Evolutionary conservation across 371 early-diverging fungal genomes (phyloP).

Genomic region (Lichtheimia hyalospora): DNA sequence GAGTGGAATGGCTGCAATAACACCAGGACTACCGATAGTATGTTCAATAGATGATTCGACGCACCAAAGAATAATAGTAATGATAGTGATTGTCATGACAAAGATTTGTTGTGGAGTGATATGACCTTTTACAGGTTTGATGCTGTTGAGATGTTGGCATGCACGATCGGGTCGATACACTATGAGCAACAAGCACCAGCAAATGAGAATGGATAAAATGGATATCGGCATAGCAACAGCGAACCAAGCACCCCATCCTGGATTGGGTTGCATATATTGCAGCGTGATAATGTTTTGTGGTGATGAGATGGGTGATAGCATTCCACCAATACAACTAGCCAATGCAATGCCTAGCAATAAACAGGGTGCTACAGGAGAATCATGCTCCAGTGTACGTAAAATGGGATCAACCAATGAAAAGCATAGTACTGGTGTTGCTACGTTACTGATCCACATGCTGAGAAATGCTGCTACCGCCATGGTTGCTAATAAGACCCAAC

Average conservation of each 20-base stretch:
- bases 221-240: constrained; percentile 73
- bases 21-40: constrained; percentile 88
- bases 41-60: constrained; percentile 65
- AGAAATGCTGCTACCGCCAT: constrained; percentile 78
- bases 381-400: constrained; percentile 63
- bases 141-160: constrained; percentile 17
- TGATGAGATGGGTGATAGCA: constrained; percentile 93
- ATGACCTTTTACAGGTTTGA: constrained; percentile 46
- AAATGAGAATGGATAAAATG: constrained; percentile 64
- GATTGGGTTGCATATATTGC: constrained; percentile 79
- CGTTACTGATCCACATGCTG: constrained; percentile 83
- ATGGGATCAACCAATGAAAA: constrained; percentile 75
- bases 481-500: constrained; percentile 66
- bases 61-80: constrained; percentile 89
- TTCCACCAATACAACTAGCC: constrained; percentile 93
- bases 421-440: constrained; percentile 86
- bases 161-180: constrained; percentile 60
- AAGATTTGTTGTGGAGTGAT: constrained; percentile 45
- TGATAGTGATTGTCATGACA: constrained; percentile 54
- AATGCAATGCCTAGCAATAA: constrained; percentile 94
- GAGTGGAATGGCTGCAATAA: constrained; percentile 88
- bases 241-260: constrained; percentile 88
- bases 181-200: constrained; percentile 78
- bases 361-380: constrained; percentile 58
- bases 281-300: constrained; percentile 93